Evolutionary conservation across 1,139 yeast species (phyloP).

Genomic region (Sugiyamaella grinbergsii): DNA sequence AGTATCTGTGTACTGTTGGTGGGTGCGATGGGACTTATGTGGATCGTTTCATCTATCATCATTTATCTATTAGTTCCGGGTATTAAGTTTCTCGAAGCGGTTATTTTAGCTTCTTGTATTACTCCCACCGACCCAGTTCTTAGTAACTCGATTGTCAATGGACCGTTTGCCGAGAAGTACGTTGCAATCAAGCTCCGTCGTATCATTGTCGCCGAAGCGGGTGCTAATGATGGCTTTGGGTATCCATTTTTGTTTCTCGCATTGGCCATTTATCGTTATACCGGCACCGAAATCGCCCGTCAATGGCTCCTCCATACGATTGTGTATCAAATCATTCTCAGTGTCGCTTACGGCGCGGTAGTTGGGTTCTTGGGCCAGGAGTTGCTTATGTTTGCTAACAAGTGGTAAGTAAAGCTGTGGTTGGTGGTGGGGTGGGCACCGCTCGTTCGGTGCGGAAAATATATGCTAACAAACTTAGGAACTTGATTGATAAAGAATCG

Average conservation of each 20-base stretch:
- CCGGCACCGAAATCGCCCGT: slow-evolving; percentile 38
- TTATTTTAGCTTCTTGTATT: slow-evolving; percentile 47
- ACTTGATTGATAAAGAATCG: slow-evolving; percentile 49
- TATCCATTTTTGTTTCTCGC: slow-evolving; percentile 47
- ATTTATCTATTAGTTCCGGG: slow-evolving; percentile 43
- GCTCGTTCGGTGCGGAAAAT: no score
- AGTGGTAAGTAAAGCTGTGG: slow-evolving; percentile 16
- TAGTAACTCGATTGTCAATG: slow-evolving; percentile 48
- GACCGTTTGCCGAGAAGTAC: slow-evolving; percentile 46
- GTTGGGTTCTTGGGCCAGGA: slow-evolving; percentile 41
- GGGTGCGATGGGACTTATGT: slow-evolving; percentile 48
- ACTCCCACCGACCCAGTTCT: slow-evolving; percentile 53
- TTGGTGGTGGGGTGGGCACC: background rate
- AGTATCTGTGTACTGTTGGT: slow-evolving; percentile 44
- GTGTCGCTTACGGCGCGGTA: slow-evolving; percentile 41
- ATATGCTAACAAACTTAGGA: slow-evolving; percentile 12
- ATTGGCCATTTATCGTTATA: slow-evolving; percentile 38
- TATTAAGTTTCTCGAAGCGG: slow-evolving; percentile 42
- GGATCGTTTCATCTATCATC: slow-evolving; percentile 46
- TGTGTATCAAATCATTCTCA: slow-evolving; percentile 43
- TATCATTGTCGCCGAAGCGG: slow-evolving; percentile 46
- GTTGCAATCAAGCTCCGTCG: slow-evolving; percentile 40
- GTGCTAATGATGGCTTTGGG: slow-evolving; percentile 48
- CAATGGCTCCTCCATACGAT: slow-evolving; percentile 45
- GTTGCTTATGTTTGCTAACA: slow-evolving; percentile 35